phyloP scores from a whole-genome alignment of 768 basidiomycete genomes.

The Hericium rajendrae region DNA sequence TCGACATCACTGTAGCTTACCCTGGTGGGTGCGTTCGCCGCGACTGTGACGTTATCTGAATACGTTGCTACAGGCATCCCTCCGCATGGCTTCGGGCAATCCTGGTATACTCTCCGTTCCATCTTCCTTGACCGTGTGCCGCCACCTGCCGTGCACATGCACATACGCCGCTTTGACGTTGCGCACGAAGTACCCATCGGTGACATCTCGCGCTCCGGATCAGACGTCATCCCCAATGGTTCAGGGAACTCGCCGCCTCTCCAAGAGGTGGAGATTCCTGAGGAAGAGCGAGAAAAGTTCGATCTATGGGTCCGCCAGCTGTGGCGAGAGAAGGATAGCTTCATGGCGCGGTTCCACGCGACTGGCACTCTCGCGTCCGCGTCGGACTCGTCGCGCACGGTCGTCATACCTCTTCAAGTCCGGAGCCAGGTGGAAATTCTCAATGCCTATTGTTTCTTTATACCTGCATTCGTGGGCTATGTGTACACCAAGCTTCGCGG shows the following conservation, averaged over 20 bases:
- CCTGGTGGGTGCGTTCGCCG: slow-evolving; percentile 46
- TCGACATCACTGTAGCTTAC: slow-evolving; percentile 92
- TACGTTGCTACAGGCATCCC: slow-evolving; percentile 53
- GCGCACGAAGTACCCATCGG: slow-evolving; percentile 61
- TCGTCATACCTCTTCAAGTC: slow-evolving; percentile 54
- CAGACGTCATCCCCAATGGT: slow-evolving; percentile 21
- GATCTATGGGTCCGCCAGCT: slow-evolving; percentile 74
- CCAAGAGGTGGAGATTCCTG: slow-evolving; percentile 19
- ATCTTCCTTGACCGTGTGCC: slow-evolving; percentile 75
- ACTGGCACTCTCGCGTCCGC: slow-evolving; percentile 34
- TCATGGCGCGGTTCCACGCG: slow-evolving; percentile 58
- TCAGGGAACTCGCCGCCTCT: slow-evolving; percentile 19
- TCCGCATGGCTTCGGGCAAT: slow-evolving; percentile 71
- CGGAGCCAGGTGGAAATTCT: slow-evolving; percentile 44
- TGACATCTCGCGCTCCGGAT: slow-evolving; percentile 33
- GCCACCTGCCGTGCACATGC: slow-evolving; percentile 82
- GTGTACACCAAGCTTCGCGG: slow-evolving; percentile 26
- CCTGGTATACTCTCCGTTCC: slow-evolving; percentile 82
- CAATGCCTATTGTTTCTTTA: slow-evolving; percentile 64
- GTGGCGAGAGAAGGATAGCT: slow-evolving; percentile 81
- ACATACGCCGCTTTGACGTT: slow-evolving; percentile 73
- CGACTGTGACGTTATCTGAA: background rate
- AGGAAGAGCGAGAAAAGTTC: slow-evolving; percentile 38
- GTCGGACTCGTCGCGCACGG: slow-evolving; percentile 16
- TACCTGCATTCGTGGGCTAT: slow-evolving; percentile 44